phyloP scores from a whole-genome alignment of 1,284 basidiomycete genomes.

The Veloboletus limbatus region DNA sequence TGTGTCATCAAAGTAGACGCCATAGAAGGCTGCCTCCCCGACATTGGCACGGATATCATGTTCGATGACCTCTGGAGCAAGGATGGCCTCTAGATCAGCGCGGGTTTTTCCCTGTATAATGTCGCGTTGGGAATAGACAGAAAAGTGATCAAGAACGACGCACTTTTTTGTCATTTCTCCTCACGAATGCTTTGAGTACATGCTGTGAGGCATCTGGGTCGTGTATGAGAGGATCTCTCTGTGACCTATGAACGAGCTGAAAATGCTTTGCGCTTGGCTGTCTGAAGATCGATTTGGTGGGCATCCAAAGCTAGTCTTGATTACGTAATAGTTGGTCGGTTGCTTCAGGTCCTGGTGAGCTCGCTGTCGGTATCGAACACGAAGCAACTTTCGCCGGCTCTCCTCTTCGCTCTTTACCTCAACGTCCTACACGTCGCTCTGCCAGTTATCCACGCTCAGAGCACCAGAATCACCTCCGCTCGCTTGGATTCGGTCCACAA shows the following conservation, averaged over 20 bases:
- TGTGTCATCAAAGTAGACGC: conserved; percentile 96
- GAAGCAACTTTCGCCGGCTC: conserved; percentile 13
- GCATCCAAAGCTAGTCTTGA: conserved; percentile 40
- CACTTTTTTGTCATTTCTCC: conserved; percentile 72
- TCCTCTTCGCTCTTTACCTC: conserved; percentile 7
- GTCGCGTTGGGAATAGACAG: conserved; percentile 4
- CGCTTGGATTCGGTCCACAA: conserved; percentile 9
- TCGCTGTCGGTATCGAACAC: conserved; percentile 24
- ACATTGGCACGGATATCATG: conserved; percentile 49
- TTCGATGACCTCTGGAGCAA: conserved; percentile 60
- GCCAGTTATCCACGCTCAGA: background rate
- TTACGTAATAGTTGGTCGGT: conserved; percentile 34
- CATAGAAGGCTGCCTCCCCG: conserved; percentile 90
- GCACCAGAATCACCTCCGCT: background rate
- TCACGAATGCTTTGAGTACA: conserved; percentile 82
- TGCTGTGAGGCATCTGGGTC: conserved; percentile 88
- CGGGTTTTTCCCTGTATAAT: conserved; percentile 67
- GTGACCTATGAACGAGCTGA: conserved; percentile 96
- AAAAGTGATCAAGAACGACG: conserved; percentile 11
- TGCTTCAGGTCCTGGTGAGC: conserved; percentile 20
- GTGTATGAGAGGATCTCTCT: conserved; percentile 92
- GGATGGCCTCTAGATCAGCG: conserved; percentile 64
- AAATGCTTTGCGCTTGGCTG: conserved; percentile 89
- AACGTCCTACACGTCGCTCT: conserved; percentile 1
- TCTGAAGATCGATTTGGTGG: conserved; percentile 83